Conservation (phyloP, 2,329 filamentous ascomycete genomes). For the Orbilia oligospora region DNA sequence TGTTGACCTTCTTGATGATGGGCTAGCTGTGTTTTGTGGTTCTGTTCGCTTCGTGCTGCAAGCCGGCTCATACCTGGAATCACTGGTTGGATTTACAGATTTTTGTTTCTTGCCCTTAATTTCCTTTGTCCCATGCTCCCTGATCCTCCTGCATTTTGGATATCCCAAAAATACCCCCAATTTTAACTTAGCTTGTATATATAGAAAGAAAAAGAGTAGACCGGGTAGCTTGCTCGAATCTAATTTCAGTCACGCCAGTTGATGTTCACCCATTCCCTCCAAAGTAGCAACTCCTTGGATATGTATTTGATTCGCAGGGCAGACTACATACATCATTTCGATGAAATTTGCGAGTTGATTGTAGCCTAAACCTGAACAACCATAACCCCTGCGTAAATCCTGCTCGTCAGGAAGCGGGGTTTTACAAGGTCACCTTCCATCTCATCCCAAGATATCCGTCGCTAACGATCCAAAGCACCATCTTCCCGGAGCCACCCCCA, state of each 20-base stretch:
- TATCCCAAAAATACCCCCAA: constrained; percentile 53
- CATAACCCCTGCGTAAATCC: constrained; percentile 29
- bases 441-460: constrained; percentile 87
- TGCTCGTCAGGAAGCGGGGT: background rate
- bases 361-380: constrained; percentile 30
- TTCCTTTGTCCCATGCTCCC: constrained; percentile 43
- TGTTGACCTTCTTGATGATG: constrained; percentile 36
- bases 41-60: constrained; percentile 20
- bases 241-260: constrained; percentile 33
- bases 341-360: background rate
- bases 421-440: constrained; percentile 70
- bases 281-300: no score
- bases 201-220: constrained; percentile 29
- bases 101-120: constrained; percentile 20
- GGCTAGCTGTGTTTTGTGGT: constrained; percentile 34
- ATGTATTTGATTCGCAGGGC: background rate
- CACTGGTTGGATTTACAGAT: constrained; percentile 35
- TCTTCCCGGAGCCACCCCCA: constrained; percentile 71
- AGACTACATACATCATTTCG: background rate
- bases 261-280: constrained; percentile 22
- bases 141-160: constrained; percentile 34
- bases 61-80: constrained; percentile 44
- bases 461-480: constrained; percentile 84
- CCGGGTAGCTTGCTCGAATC: constrained; percentile 30
- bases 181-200: constrained; percentile 41